Base-by-base conservation (phyloP, 208 protist species). In the Porcisia hertigi region DNA sequence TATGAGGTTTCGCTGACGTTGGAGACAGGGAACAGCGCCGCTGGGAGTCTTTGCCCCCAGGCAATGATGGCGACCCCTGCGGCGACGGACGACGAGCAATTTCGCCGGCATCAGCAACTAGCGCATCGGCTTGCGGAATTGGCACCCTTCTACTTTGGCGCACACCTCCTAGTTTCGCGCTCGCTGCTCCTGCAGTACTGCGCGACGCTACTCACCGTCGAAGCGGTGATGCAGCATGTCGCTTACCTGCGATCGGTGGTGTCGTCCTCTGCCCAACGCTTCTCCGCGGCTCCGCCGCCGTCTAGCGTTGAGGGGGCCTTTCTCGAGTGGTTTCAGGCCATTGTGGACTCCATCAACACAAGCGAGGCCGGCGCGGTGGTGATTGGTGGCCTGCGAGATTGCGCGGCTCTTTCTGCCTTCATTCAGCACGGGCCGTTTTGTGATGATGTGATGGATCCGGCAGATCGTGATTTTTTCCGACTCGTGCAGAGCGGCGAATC, bases 91-190 rank as follows among this genome's bases (percentile, higher is more conserved):
- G 25, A 63, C 20, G 25, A 72, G 34, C n/a, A 54, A 8, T 79
- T 83, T 41, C 16, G 43, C 18, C 79, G 60, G 5, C 79, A 83
- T 54, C 73, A 67, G 39, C 45, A 58, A 16, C 64, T 78, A 25
- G 91, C 91, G 4, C 66, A 70, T n/a, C 52, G 43, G 8, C 76
- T 94, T 6, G 80, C 88, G 1, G 64, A 85, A 70, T 41, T 82
- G 2, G 57, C 71, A 9, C 86, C 86, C 0, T 96, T 94, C 74
- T 88, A 87, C 59, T 69, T 94, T 20, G 86, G 85, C 11, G 84
- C 84, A 9, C 92, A 96, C 65, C 66, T 93, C 1, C 30, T 92
- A 30, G 23, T 96, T 30, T 84, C 82, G 3, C 89, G 92, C 49
- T 74, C 83, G 18, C 53, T 96, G 2, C 77, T 94, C 20, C 53